Conservation (phyloP, 805 yeast genomes). For the Candida railenensis region DNA sequence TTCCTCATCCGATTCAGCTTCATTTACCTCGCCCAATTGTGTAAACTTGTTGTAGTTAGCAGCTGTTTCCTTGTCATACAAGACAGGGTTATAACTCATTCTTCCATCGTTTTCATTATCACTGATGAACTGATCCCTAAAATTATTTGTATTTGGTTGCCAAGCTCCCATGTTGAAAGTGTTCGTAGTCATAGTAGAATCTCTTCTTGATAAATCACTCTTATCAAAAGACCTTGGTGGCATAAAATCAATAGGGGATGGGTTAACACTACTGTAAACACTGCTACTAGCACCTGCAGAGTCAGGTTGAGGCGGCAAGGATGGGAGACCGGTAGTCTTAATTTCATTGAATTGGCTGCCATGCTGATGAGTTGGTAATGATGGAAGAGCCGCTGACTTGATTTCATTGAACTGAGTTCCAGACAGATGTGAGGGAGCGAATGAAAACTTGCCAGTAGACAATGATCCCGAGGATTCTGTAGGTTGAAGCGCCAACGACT, state of each 20-base stretch:
- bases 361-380: not conserved
- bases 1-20: not conserved
- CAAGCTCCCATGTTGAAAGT: slow-evolving; percentile 52
- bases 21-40: slow-evolving; percentile 15
- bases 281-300: slow-evolving; percentile 1
- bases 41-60: slow-evolving; percentile 33
- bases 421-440: slow-evolving; percentile 7
- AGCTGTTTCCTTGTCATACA: slow-evolving; percentile 3
- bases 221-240: slow-evolving; percentile 1
- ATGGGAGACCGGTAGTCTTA: not conserved
- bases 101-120: slow-evolving; percentile 41
- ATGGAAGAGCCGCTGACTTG: not conserved
- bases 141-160: slow-evolving; percentile 57
- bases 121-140: slow-evolving; percentile 48
- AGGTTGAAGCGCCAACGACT: slow-evolving; percentile 12
- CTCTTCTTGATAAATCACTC: slow-evolving; percentile 24
- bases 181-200: slow-evolving; percentile 28
- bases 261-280: not conserved
- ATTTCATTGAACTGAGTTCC: not conserved
- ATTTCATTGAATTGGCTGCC: not conserved
- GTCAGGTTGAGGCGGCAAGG: not conserved
- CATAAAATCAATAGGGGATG: slow-evolving; percentile 1
- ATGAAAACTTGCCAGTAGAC: slow-evolving; percentile 17
- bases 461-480: slow-evolving; percentile 27
- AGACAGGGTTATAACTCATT: slow-evolving; percentile 18